Conservation (phyloP, 192 early-diverging fungal genomes). For the Thoreauomyces humboldtii region DNA sequence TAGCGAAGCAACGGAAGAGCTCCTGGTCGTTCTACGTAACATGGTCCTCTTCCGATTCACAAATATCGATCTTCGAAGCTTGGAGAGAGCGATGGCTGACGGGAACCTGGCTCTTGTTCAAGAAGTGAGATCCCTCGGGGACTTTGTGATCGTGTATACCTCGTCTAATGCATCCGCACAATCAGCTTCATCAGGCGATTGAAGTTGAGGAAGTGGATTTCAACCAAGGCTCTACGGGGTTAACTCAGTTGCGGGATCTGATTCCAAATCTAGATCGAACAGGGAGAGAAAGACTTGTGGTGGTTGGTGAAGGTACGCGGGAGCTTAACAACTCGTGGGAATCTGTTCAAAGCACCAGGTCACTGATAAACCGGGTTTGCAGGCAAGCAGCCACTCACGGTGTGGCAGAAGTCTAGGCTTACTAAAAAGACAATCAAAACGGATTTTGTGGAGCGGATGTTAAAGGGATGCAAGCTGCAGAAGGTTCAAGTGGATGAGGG, state of each 20-base stretch:
- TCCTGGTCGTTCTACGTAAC: slow-evolving; percentile 30
- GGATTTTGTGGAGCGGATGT: slow-evolving; percentile 15
- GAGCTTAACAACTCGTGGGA: too few species aligned
- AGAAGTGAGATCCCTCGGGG: too few species aligned
- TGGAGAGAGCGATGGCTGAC: slow-evolving; percentile 18
- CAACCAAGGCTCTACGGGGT: slow-evolving; percentile 2
- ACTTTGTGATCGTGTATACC: too few species aligned
- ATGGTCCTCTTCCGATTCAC: slow-evolving; percentile 23
- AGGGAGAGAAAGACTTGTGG: slow-evolving; percentile 8
- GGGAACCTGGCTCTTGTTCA: slow-evolving; percentile 10
- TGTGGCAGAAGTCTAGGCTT: slow-evolving; percentile 21
- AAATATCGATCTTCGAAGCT: slow-evolving; percentile 27
- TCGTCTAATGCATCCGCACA: too few species aligned
- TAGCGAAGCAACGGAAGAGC: slow-evolving; percentile 26
- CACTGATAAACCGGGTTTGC: background rate
- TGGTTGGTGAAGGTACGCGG: slow-evolving; percentile 21
- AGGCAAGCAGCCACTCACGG: slow-evolving; percentile 28
- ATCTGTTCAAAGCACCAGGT: too few species aligned
- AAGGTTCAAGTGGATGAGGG: slow-evolving; percentile 19
- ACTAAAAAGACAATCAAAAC: slow-evolving; percentile 9
- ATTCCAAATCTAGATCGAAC: slow-evolving; percentile 2
- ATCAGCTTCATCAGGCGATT: slow-evolving; percentile 25
- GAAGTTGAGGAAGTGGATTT: slow-evolving; percentile 22
- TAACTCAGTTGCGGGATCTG: slow-evolving; percentile 1
- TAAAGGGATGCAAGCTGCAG: slow-evolving; percentile 11